phyloP scores from a whole-genome alignment of 2,329 filamentous ascomycete genomes.

The Claviceps sp. region DNA sequence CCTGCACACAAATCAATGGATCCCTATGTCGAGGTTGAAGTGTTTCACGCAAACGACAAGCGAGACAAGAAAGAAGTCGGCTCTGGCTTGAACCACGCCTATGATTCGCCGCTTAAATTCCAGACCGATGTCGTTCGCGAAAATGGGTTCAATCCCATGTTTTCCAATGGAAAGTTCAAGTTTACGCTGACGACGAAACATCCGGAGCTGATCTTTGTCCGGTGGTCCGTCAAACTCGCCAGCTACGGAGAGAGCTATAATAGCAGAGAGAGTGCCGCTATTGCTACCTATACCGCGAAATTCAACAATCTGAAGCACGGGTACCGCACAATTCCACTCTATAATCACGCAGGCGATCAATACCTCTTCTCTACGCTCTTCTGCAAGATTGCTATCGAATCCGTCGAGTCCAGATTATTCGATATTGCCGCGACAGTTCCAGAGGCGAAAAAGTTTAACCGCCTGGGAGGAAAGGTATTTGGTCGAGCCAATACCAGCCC shows the following conservation, averaged over 20 bases:
- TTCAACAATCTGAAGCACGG: slow-evolving; percentile 79
- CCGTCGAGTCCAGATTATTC: slow-evolving; percentile 43
- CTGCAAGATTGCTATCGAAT: slow-evolving; percentile 63
- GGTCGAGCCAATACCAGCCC: slow-evolving; percentile 39
- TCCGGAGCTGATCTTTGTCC: slow-evolving; percentile 83
- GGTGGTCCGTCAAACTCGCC: slow-evolving; percentile 83
- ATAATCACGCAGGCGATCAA: slow-evolving; percentile 78
- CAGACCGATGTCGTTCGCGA: slow-evolving; percentile 69
- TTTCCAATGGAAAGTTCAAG: slow-evolving; percentile 58
- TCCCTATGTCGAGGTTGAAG: slow-evolving; percentile 88
- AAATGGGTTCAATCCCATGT: slow-evolving; percentile 89
- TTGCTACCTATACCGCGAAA: slow-evolving; percentile 89
- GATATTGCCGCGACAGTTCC: slow-evolving; percentile 27
- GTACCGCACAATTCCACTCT: slow-evolving; percentile 81
- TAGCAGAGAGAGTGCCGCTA: slow-evolving; percentile 40
- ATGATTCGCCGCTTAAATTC: slow-evolving; percentile 54
- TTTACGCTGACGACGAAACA: slow-evolving; percentile 87
- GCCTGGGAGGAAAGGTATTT: slow-evolving; percentile 44
- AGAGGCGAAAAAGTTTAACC: slow-evolving; percentile 40
- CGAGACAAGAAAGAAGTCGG: slow-evolving; percentile 70
- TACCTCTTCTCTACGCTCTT: slow-evolving; percentile 93
- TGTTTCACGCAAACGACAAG: slow-evolving; percentile 89
- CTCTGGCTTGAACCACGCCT: slow-evolving; percentile 33
- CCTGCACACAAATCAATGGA: slow-evolving; percentile 66
- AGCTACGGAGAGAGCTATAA: slow-evolving; percentile 59